phyloP scores from a whole-genome alignment of 352 stramenopile genomes.

The Hyaloperonospora brassicae region DNA sequence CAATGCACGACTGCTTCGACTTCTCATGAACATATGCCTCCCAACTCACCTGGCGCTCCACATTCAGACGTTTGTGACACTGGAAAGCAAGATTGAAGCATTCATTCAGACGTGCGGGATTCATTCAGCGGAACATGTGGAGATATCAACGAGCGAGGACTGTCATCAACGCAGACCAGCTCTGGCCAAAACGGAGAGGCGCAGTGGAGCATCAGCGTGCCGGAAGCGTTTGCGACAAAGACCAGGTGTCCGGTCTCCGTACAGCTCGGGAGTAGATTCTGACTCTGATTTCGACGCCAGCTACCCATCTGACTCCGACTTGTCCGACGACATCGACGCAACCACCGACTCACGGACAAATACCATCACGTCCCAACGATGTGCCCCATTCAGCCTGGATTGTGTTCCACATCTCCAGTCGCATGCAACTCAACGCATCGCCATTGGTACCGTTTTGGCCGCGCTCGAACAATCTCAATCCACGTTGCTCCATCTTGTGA shows the following conservation, averaged over 20 bases:
- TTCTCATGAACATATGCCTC: constrained; percentile 37
- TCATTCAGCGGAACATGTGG: constrained; percentile 4
- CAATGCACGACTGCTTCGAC: constrained; percentile 44
- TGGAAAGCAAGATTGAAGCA: constrained; percentile 33
- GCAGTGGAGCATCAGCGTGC: constrained; percentile 1
- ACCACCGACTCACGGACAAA: background rate
- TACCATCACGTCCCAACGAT: background rate
- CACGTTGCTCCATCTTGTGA: constrained; percentile 22
- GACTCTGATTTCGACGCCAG: constrained; percentile 19
- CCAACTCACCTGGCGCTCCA: constrained; percentile 18
- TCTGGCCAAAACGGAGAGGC: constrained; percentile 6
- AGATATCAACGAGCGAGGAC: background rate
- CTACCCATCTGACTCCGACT: constrained; percentile 17
- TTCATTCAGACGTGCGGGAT: constrained; percentile 39
- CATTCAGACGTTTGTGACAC: constrained; percentile 20
- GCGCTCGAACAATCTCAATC: constrained; percentile 34
- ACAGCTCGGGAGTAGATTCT: constrained; percentile 12
- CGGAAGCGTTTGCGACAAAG: constrained; percentile 32
- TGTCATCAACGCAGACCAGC: constrained; percentile 1
- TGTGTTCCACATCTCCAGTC: constrained; percentile 36
- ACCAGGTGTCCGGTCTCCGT: constrained; percentile 17
- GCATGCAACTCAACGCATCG: constrained; percentile 24
- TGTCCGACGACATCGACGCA: constrained; percentile 10
- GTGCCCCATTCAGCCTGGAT: constrained; percentile 2
- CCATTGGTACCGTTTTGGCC: constrained; percentile 28